A percentile compares a stretch with the other conserved stretches of the same genome.
Conservation (phyloP, 2,329 filamentous ascomycete genomes). For the Knoxdaviesia proteae region DNA sequence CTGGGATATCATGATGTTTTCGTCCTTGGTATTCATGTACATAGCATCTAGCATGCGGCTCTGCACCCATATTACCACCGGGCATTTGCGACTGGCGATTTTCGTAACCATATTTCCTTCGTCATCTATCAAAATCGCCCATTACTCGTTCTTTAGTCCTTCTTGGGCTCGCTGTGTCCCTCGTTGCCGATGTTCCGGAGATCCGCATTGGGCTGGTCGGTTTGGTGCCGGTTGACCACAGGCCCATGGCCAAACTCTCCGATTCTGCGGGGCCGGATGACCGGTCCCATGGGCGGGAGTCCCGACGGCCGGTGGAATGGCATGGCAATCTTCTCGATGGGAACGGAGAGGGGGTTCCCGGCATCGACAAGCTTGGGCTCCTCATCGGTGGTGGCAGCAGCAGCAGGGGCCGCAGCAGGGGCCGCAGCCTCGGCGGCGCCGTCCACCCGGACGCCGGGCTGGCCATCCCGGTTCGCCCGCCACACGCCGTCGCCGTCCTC, state of each 20-base stretch:
- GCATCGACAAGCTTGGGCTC: not conserved
- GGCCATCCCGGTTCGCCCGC: slow-evolving; percentile 70
- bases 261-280: not conserved
- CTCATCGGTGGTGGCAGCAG: not conserved
- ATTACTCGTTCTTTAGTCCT: not conserved
- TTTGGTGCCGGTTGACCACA: not conserved
- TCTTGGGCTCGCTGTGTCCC: not conserved
- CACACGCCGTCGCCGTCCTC: slow-evolving; percentile 57
- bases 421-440: slow-evolving; percentile 3
- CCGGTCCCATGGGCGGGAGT: not conserved
- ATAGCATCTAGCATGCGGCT: too few relatives aligned
- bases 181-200: too few relatives aligned
- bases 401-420: not conserved
- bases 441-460: slow-evolving; percentile 27
- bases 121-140: not conserved
- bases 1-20: too few relatives aligned
- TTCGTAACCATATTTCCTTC: too few relatives aligned
- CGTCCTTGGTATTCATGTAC: too few relatives aligned
- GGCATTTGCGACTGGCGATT: too few relatives aligned
- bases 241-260: slow-evolving; percentile 1
- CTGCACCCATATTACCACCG: too few relatives aligned
- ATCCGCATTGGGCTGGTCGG: not conserved
- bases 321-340: not conserved
- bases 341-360: slow-evolving; percentile 1
- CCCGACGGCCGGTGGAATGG: not conserved